These are phyloP conservation scores for Toxoplasma gondii DNA, from an alignment of 169 alveolate species.

Conservation along the genomic window DNA sequence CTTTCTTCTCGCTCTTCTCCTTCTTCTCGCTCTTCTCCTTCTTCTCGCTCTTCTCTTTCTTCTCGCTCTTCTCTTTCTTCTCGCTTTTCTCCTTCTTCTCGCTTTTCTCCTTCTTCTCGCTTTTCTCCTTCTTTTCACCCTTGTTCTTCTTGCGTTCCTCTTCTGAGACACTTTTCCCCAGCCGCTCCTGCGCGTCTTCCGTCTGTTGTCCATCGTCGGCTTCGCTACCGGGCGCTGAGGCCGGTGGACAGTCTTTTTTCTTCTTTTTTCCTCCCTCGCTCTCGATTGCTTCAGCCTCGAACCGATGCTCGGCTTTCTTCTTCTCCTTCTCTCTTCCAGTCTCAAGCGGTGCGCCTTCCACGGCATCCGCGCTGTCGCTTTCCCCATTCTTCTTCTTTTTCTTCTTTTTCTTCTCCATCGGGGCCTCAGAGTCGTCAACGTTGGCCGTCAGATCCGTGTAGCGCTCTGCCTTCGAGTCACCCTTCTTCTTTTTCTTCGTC, in stretches of 20 bases:
- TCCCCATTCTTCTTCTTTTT: neutral
- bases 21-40: neutral
- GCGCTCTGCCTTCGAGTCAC: no score
- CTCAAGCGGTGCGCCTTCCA: neutral
- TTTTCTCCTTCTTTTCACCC: neutral
- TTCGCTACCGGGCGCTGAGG: no score
- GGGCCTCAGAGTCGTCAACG: no score
- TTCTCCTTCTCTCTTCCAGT: conserved; percentile 34
- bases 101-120: neutral
- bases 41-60: neutral
- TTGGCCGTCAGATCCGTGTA: no score
- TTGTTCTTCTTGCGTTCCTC: neutral
- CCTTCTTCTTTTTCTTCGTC: conserved; percentile 44
- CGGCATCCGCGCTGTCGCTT: neutral
- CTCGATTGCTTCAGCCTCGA: neutral
- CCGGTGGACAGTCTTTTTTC: no score
- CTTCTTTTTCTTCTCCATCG: no score
- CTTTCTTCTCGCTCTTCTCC: neutral
- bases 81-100: conserved; percentile 17
- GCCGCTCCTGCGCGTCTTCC: neutral
- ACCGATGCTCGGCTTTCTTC: conserved; percentile 3
- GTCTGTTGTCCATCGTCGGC: no score
- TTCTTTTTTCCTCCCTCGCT: no score
- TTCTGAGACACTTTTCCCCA: neutral
- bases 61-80: neutral